Base-by-base conservation (phyloP, 768 basidiomycete species). In the Paxillus involutus region DNA sequence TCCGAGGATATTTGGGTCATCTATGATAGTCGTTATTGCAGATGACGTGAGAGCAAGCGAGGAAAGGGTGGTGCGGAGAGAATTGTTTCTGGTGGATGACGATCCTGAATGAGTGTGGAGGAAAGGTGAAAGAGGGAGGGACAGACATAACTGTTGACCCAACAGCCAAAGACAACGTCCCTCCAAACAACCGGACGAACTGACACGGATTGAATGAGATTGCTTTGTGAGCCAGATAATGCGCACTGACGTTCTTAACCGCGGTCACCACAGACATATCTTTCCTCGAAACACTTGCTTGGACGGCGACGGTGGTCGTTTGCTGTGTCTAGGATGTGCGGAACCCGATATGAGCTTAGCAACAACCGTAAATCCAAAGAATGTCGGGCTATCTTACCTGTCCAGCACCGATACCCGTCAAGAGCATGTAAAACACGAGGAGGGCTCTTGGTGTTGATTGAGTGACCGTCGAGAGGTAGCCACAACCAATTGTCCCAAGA, bases 191-290 rank as follows among this genome's bases (percentile, higher is more conserved):
- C 14, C 88, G 78, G 47, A 88, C 73, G 58, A 90, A 88, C 84
- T 86, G 48, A 24, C 24, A 24, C 24, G 3, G 24, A 24, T 1
- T 52, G 4, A 17, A 39, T 3, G 30, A 24, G 5, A 2, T 24
- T 24, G 24, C 24, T 24, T n/a, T 24, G 24, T 24, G 2, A 24
- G 24, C 24, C 2, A 2, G 24, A 24, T 24, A 24, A 24, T 24
- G 7, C 17, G 9, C 9, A 58, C 77, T 35, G 50, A 83, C 83
- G 63, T 86, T 86, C 44, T 84, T 76, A 51, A 83, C 78, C 0
- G 82, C 83, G 0, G 88, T 90, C 0, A 89, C 87, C 9, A 88
- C 85, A 1, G 86, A 85, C 87, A 91, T 89, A 56, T 91, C 88
- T 37, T 75, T 75, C 37, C 88, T 71, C 0, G 80, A 68, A 0